A percentile compares a stretch with the other conserved stretches of the same genome.
These are phyloP conservation scores for Pseudogymnoascus sp. DNA, from an alignment of 2,329 filamentous ascomycete species.

Conservation along the genomic window DNA sequence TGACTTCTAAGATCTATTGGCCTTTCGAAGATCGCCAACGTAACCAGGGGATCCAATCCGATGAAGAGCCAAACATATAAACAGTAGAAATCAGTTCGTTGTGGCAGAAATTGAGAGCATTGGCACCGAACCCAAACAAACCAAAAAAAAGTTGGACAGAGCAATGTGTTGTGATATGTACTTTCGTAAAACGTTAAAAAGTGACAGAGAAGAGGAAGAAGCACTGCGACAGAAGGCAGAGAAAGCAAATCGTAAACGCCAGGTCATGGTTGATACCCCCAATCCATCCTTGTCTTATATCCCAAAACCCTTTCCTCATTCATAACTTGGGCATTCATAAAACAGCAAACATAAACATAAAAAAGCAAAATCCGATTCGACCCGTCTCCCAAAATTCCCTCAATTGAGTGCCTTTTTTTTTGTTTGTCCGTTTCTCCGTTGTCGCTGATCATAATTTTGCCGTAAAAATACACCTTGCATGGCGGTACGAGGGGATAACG, in stretches of 20 bases:
- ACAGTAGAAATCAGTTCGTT: background rate
- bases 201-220: slow-evolving; percentile 3
- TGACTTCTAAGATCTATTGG: background rate
- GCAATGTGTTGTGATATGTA: slow-evolving; percentile 6
- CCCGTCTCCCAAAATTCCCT: background rate
- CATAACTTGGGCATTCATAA: background rate
- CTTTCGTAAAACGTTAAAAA: slow-evolving; percentile 7
- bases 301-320: background rate
- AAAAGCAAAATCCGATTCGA: background rate
- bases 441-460: slow-evolving; percentile 1
- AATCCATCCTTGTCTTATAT: background rate
- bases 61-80: background rate
- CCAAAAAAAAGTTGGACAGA: background rate
- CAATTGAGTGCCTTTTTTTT: background rate
- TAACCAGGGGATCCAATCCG: background rate
- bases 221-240: background rate
- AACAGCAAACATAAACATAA: background rate
- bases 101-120: background rate
- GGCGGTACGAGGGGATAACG: background rate
- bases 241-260: background rate
- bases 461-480: background rate
- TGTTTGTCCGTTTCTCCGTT: slow-evolving; percentile 1
- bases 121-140: background rate
- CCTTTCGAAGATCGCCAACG: background rate
- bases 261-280: background rate